Conservation (phyloP, 768 basidiomycete genomes). For the Xerocomellus amylosporus region DNA sequence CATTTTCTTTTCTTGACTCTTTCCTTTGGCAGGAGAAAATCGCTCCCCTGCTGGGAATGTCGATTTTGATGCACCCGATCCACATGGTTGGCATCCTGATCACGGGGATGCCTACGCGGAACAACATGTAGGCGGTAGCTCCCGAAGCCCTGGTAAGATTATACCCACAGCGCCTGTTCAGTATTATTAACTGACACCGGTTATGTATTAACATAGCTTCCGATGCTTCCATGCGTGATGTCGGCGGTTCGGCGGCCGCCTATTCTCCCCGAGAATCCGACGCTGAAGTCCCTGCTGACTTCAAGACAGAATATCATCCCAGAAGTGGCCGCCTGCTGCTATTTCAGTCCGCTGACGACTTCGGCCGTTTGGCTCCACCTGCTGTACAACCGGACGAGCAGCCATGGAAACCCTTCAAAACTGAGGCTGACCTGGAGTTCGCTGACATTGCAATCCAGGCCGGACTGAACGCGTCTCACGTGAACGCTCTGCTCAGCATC, state of each 20-base stretch:
- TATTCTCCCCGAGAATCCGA: background rate
- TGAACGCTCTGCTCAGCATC: background rate
- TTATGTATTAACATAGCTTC: background rate
- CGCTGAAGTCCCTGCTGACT: background rate
- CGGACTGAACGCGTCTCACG: background rate
- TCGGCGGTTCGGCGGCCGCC: background rate
- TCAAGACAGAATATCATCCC: background rate
- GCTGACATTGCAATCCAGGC: background rate
- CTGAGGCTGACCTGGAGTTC: background rate
- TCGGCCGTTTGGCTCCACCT: background rate
- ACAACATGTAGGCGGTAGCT: background rate
- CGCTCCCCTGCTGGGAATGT: background rate
- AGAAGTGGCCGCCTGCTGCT: background rate
- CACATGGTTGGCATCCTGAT: background rate
- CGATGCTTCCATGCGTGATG: background rate
- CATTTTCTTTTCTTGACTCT: background rate
- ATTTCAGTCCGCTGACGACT: background rate
- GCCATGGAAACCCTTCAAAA: background rate
- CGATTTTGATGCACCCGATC: background rate
- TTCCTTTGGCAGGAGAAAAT: background rate
- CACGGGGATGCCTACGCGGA: background rate
- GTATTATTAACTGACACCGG: background rate
- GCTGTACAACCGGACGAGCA: background rate
- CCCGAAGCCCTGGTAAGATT: background rate
- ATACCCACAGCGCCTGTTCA: background rate